A percentile compares a stretch with the other conserved stretches of the same genome.
Evolutionary conservation across 805 yeast genomes (phyloP).

Genomic region (Wickerhamiella azyma): DNA sequence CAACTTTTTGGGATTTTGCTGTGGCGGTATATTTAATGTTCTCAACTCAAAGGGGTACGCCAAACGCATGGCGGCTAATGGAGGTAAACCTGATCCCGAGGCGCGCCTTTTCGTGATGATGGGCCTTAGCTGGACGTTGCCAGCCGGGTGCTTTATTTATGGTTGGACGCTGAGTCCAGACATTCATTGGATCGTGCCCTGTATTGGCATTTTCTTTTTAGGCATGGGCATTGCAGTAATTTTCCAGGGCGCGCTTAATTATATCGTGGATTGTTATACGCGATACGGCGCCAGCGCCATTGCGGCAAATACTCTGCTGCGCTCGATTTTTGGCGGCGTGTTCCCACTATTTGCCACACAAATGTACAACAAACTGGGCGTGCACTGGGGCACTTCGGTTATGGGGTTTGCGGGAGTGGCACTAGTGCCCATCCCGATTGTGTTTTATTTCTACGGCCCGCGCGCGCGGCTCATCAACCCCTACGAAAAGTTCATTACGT

Average conservation of each 20-base stretch:
- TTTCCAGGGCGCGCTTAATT: slow-evolving; percentile 50
- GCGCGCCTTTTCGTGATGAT: slow-evolving; percentile 44
- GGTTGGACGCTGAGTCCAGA: slow-evolving; percentile 44
- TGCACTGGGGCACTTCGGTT: slow-evolving; percentile 44
- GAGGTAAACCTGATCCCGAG: slow-evolving; percentile 33
- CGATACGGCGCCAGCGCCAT: slow-evolving; percentile 49
- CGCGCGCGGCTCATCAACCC: slow-evolving; percentile 15
- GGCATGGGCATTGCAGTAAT: slow-evolving; percentile 42
- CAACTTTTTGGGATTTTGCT: slow-evolving; percentile 23
- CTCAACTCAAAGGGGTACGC: slow-evolving; percentile 21
- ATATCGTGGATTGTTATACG: slow-evolving; percentile 48
- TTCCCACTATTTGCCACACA: slow-evolving; percentile 53
- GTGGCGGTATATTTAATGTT: slow-evolving; percentile 25
- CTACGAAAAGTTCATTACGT: slow-evolving; percentile 9
- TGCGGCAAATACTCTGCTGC: slow-evolving; percentile 46
- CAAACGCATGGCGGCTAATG: not conserved
- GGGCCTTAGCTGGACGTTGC: slow-evolving; percentile 33
- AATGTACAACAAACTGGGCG: slow-evolving; percentile 36
- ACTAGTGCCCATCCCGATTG: slow-evolving; percentile 37
- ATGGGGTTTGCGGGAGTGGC: slow-evolving; percentile 34
- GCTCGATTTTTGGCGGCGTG: slow-evolving; percentile 44
- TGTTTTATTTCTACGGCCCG: slow-evolving; percentile 38
- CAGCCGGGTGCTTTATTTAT: slow-evolving; percentile 43
- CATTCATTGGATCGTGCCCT: slow-evolving; percentile 42
- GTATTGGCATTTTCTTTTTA: slow-evolving; percentile 39